Evolutionary conservation across 306 rosid genomes (phyloP), one percentile per base, ranked within the genome.

Genomic region (Vigna trinervia): DNA sequence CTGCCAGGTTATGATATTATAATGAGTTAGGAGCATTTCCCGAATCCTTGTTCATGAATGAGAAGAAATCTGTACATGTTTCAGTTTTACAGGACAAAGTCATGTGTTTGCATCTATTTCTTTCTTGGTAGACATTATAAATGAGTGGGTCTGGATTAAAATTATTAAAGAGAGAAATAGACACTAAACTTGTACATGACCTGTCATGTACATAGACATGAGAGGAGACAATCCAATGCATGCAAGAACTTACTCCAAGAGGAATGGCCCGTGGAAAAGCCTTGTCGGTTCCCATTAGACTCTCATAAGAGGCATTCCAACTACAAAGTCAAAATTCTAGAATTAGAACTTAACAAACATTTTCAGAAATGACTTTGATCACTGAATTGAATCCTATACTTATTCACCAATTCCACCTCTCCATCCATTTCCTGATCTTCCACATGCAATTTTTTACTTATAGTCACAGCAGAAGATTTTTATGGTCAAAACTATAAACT

Each of bases 261-360:
- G 96, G 96, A 67, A 94, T 78, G 34, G 91, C 87, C 56, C 53
- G 85, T 3, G 77, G 89, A 75, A 92, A 89, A 14, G 83, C 89
- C 88, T 87, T 88, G 84, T 62, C 85, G 50, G 88, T 89, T 41
- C 86, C 87, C 63, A 95, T 87, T 75, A 95, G 80, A 78, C 83
- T 89, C 65, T 87, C 96, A n/a, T 89, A 92, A 78, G 88, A 85
- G 41, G 89, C 89, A 65, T 90, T 85, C 89, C 91, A 91, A 84
- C 99, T 95, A 84, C 72, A 74, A n/a, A 80, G 61, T 48, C 74
- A 50, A 46, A 74, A 53, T 71, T 58, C 26, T 8, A 67, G 75
- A 63, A 39, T 82, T 66, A 75, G 64, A 75, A 80, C 54, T 12
- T 50, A 34, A 56, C 30, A 70, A 56, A 50, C 58, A 41, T 39